phyloP scores from a whole-genome alignment of 1,284 basidiomycete genomes.

The Phenoliferia sp. region DNA sequence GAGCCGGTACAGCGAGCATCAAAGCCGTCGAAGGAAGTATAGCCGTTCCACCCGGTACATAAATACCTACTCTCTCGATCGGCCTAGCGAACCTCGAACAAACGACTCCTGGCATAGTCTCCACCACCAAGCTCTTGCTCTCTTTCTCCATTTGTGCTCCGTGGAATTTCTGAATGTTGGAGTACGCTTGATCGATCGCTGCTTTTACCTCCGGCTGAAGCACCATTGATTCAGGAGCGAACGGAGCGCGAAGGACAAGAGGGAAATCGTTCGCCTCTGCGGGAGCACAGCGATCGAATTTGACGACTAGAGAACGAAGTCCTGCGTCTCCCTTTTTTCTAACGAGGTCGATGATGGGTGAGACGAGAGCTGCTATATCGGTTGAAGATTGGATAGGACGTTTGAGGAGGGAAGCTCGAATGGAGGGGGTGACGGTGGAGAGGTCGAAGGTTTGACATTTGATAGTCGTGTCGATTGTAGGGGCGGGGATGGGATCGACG shows the following conservation, averaged over 20 bases:
- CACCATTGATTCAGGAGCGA: constrained; percentile 48
- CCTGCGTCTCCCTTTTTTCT: constrained; percentile 79
- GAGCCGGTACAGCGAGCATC: constrained; percentile 96
- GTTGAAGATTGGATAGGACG: constrained; percentile 88
- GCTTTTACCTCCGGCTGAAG: constrained; percentile 58
- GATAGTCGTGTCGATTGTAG: no score
- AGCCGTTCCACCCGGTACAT: constrained; percentile 96
- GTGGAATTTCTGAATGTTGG: constrained; percentile 87
- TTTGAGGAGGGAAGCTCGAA: constrained; percentile 67
- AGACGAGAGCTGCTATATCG: constrained; percentile 91
- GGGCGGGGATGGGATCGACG: no score
- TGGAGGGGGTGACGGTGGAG: constrained; percentile 51
- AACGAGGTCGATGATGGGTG: constrained; percentile 88
- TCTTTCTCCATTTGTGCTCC: constrained; percentile 69
- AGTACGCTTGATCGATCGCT: constrained; percentile 89
- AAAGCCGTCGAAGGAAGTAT: constrained; percentile 93
- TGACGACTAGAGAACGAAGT: constrained; percentile 81
- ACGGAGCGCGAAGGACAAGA: constrained; percentile 47
- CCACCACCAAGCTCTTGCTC: constrained; percentile 63
- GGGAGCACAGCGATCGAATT: constrained; percentile 77
- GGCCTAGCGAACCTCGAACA: constrained; percentile 91
- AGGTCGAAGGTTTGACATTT: constrained; percentile 47
- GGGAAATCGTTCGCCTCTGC: constrained; percentile 55
- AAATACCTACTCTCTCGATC: constrained; percentile 90
- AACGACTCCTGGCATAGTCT: constrained; percentile 96